Evolutionary conservation across 257 asterid genomes (phyloP), one percentile per base, ranked within the genome.

Genomic region (Penstemon barbatus): DNA sequence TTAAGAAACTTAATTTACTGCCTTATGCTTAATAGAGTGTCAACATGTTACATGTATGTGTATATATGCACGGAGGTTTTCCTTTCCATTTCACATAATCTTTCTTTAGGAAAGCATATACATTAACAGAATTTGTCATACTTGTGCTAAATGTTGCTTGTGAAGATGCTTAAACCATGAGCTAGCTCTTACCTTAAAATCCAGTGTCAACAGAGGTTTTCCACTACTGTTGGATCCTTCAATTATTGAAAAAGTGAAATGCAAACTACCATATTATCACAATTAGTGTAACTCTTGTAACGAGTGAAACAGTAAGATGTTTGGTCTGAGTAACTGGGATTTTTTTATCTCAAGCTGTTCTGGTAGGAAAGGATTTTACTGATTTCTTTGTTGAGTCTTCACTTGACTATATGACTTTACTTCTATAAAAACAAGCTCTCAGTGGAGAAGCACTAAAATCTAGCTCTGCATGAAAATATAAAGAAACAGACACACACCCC

Each of bases 61-160:
- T 25, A 25, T 25, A 25, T 25, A 25, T 25, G 33, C 2, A 25
- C 2, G 33, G 33, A 25, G 33, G 33, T 25, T 25, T 25, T 25
- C 33, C 33, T 2, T 25, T 25, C 33, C 33, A 25, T 1, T 25
- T 25, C 33, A 25, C 33, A 25, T 25, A 25, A 25, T 25, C 33
- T 25, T 25, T 25, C 33, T 25, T 25, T 25, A 25, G 33, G 33
- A 25, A 25, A 25, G 2, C 33, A 25, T 25, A 1, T 25, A 25
- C 33, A 25, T 25, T 61, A 39, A 51, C 15, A 70, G 41, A 39
- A 19, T 53, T n/a, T 43, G n/a, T 48, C 11, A 33, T 46, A 36
- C 9, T 46, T 38, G 25, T 69, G 66, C 45, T 43, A 57, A 50
- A 25, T 25, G 12, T 58, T 48, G n/a, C 62, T 57, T 12, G 40